Evolutionary conservation across 495 filamentous ascomycete species (phyloP).

Genomic region (Neurospora sp.): DNA sequence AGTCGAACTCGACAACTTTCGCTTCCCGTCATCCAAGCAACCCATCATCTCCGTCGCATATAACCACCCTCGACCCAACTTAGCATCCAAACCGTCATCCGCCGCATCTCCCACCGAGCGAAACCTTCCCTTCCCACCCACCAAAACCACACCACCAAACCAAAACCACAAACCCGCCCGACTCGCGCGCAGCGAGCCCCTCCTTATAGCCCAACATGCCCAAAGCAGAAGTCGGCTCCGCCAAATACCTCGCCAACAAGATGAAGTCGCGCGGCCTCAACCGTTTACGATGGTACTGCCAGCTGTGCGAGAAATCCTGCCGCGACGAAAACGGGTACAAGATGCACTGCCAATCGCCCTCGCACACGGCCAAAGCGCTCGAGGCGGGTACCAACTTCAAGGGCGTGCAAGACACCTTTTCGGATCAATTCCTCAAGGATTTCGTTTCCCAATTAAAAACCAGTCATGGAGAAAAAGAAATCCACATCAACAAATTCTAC

Average conservation of each 20-base stretch:
- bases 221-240: constrained; percentile 79
- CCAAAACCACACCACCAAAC: not conserved
- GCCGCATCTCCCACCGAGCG: not conserved
- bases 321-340: constrained; percentile 71
- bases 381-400: constrained; percentile 77
- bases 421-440: constrained; percentile 64
- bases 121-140: not conserved
- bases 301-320: constrained; percentile 50
- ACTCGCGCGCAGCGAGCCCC: constrained; percentile 16
- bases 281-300: constrained; percentile 78
- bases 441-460: constrained; percentile 70
- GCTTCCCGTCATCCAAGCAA: not conserved
- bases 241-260: constrained; percentile 79
- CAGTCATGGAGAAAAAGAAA: constrained; percentile 73
- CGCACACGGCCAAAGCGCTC: constrained; percentile 77
- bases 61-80: not conserved
- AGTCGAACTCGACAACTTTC: not conserved
- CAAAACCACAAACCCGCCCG: constrained; percentile 5
- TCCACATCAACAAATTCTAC: constrained; percentile 86
- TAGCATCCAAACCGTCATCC: not conserved
- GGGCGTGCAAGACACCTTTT: constrained; percentile 61
- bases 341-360: constrained; percentile 70
- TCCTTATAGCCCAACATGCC: no score
- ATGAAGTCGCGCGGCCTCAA: constrained; percentile 84
- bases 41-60: not conserved